Base-by-base conservation (phyloP, 2,329 filamentous ascomycete species). In the Fusarium multiceps region DNA sequence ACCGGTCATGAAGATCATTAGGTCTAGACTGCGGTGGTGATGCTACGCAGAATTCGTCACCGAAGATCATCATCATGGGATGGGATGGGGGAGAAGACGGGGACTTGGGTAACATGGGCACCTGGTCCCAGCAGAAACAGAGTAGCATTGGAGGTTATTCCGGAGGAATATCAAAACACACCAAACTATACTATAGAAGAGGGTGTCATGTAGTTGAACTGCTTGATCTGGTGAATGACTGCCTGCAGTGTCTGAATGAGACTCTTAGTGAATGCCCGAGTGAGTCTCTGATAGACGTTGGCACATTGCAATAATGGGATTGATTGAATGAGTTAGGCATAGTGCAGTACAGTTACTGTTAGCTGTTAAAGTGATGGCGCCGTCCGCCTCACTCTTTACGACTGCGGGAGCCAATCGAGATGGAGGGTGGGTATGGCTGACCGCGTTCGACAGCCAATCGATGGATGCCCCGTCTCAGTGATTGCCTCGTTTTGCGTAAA, bases 331-430 rank as follows among this genome's bases (percentile, higher is more conserved):
- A 51, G 49, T 51, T 51, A 41, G 49, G 49, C 49, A 41, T 25
- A 51, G 32, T 27, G 16, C 18, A 20, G 30, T 27, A 27, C n/a
- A 16, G 30, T 59, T 27, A 27, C 23, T 16, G 30, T 64, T 49
- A 55, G 46, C 43, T 62, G 21, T 45, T 54, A 27, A 57, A 30
- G 59, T 43, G 60, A 54, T 66, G 55, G 63, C 59, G 65, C 56
- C 66, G 73, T 69, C 64, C 74, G 74, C 74, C 74, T 75, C 74
- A 75, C 73, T 75, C 69, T 69, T 43, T 66, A 57, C 55, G 69
- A 66, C 69, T 55, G 63, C 63, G 63, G 57, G 64, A 68, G 63
- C 74, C 74, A 75, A 75, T 75, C 71, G 66, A 65, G 64, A 64
- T 57, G 51, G 21, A 32, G 11, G 51, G 73, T 66, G 72, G 73